A percentile compares a stretch with the other conserved stretches of the same genome.
phyloP scores from a whole-genome alignment of 208 protist genomes.

The Crithidia sp. region DNA sequence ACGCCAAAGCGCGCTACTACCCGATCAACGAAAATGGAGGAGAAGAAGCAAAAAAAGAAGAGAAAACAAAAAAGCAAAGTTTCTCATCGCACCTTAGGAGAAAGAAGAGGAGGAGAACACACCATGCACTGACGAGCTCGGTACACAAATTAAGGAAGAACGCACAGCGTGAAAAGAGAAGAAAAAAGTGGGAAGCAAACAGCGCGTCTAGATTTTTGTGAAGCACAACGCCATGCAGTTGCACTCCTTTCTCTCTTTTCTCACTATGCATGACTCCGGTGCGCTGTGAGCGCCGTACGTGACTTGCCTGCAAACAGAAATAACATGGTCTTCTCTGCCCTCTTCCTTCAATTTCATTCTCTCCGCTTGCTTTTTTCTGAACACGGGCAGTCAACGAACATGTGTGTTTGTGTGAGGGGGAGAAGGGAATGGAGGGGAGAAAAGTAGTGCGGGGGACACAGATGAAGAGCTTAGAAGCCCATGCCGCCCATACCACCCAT shows the following conservation, averaged over 20 bases:
- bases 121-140: background rate
- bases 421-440: background rate
- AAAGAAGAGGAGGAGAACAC: constrained; percentile 6
- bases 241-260: too few species aligned
- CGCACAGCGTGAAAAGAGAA: background rate
- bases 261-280: too few species aligned
- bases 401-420: background rate
- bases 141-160: too few species aligned
- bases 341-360: too few species aligned
- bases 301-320: too few species aligned
- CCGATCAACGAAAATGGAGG: background rate
- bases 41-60: background rate
- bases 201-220: too few species aligned
- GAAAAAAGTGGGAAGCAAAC: constrained; percentile 6
- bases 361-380: too few species aligned
- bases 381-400: too few species aligned
- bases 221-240: too few species aligned
- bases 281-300: too few species aligned
- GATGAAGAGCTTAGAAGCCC: constrained; percentile 43
- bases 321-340: too few species aligned
- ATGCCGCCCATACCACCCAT: constrained; percentile 68
- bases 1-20: too few species aligned
- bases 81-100: background rate
- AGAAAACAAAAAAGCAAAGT: background rate
- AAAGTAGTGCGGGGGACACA: background rate